Percentiles rank a stretch among this genome's conserved stretches.
These are phyloP conservation scores for Saccharomyces pastorianus DNA, from an alignment of 1,139 yeast genomes.

Conservation along the genomic window DNA sequence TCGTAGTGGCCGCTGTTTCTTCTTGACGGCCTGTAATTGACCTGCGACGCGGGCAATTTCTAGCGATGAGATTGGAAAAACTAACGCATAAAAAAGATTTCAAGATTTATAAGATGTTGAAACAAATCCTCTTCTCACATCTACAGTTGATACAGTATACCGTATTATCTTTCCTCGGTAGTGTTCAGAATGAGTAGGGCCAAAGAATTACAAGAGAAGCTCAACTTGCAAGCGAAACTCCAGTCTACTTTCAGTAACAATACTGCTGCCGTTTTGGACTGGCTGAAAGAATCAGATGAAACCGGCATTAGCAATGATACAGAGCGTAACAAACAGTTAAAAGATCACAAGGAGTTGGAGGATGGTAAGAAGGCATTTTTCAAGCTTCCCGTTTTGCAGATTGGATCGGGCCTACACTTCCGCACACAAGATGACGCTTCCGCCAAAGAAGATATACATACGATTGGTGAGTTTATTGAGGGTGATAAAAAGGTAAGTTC, in stretches of 20 bases:
- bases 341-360: conserved; percentile 14
- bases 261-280: conserved; percentile 22
- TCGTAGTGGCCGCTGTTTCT: background rate
- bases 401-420: conserved; percentile 29
- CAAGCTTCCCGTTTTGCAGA: conserved; percentile 29
- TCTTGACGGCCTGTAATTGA: background rate
- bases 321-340: conserved; percentile 4
- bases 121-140: background rate
- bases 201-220: conserved; percentile 33
- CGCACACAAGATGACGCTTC: conserved; percentile 3
- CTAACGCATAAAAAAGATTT: background rate
- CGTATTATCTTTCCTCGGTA: background rate
- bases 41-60: background rate
- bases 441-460: conserved; percentile 22
- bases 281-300: conserved; percentile 16
- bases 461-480: conserved; percentile 31
- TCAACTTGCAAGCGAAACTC: conserved; percentile 33
- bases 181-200: conserved; percentile 29
- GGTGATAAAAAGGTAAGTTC: conserved; percentile 29
- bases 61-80: background rate
- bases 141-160: background rate
- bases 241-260: conserved; percentile 25
- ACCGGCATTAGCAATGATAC: conserved; percentile 1
- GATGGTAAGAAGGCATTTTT: conserved; percentile 24
- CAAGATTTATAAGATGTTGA: background rate